phyloP scores from a whole-genome alignment of 1,139 yeast genomes.

The Arxiozyma bovina region DNA sequence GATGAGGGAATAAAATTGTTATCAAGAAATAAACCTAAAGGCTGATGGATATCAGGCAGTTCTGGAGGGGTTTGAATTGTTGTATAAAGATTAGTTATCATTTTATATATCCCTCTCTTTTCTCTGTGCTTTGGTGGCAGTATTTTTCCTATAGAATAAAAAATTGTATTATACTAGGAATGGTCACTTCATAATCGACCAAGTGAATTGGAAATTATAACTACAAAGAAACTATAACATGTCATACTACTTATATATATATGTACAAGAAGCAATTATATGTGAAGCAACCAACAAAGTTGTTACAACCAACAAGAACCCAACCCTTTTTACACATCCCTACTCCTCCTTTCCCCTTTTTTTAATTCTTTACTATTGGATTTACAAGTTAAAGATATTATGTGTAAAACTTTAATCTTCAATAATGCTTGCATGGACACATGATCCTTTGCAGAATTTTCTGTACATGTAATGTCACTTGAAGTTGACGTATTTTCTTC shows the following conservation, averaged over 20 bases:
- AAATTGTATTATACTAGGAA: not conserved
- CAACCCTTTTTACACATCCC: not conserved
- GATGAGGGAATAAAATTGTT: constrained; percentile 48
- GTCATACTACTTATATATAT: too few species aligned
- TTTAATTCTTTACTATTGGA: too few species aligned
- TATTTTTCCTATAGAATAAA: too few species aligned
- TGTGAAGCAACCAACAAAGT: not conserved
- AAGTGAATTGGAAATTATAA: too few species aligned
- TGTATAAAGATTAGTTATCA: not conserved
- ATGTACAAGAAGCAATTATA: not conserved
- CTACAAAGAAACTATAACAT: too few species aligned
- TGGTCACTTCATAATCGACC: too few species aligned
- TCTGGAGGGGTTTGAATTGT: constrained; percentile 10
- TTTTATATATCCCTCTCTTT: not conserved
- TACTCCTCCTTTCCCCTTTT: not conserved
- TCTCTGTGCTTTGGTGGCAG: not conserved
- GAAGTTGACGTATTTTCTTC: too few species aligned
- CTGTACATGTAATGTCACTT: too few species aligned
- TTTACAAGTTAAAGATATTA: not conserved
- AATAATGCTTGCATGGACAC: too few species aligned
- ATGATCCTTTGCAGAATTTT: too few species aligned
- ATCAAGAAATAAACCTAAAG: constrained; percentile 58
- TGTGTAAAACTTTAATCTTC: too few species aligned
- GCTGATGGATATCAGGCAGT: constrained; percentile 33
- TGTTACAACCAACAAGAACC: not conserved